These are phyloP conservation scores for Apiotrichum laibachii DNA, from an alignment of 1,284 basidiomycete species.

Conservation along the genomic window DNA sequence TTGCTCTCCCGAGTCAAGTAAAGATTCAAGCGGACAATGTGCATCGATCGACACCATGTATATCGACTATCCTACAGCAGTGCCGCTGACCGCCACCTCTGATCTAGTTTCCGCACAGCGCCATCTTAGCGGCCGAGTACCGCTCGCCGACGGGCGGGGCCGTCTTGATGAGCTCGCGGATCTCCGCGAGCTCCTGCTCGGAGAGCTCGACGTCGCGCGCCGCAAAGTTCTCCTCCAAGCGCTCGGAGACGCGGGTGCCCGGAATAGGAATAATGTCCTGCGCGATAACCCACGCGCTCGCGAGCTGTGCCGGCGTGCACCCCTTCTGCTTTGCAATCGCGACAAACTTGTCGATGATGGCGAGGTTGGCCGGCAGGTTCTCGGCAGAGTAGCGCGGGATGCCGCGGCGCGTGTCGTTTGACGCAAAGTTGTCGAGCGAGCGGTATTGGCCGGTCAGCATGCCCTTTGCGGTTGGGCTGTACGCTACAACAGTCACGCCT, in stretches of 20 bases:
- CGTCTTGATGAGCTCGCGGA: slow-evolving; percentile 36
- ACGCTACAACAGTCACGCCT: slow-evolving; percentile 49
- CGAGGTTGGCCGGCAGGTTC: slow-evolving; percentile 47
- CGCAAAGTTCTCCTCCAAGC: slow-evolving; percentile 47
- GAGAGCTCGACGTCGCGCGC: slow-evolving; percentile 34
- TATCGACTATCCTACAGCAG: too few relatives aligned
- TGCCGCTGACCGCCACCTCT: too few relatives aligned
- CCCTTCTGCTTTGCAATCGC: slow-evolving; percentile 42
- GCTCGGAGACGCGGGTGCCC: slow-evolving; percentile 34
- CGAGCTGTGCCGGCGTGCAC: slow-evolving; percentile 48
- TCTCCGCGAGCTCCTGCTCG: slow-evolving; percentile 38
- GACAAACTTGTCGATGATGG: slow-evolving; percentile 35
- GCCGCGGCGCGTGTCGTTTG: slow-evolving; percentile 37
- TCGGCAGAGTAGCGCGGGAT: slow-evolving; percentile 44
- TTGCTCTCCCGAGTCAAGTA: too few relatives aligned
- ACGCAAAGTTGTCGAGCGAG: slow-evolving; percentile 28
- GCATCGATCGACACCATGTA: too few relatives aligned
- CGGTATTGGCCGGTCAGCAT: slow-evolving; percentile 42
- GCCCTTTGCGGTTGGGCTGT: slow-evolving; percentile 47
- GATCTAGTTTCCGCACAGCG: too few relatives aligned
- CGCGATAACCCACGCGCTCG: slow-evolving; percentile 52
- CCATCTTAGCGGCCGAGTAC: background rate
- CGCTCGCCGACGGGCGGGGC: slow-evolving; percentile 30
- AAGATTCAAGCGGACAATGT: too few relatives aligned
- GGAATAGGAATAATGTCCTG: slow-evolving; percentile 52